Evolutionary conservation across 2,329 filamentous ascomycete genomes (phyloP).

Genomic region (Rachicladosporium sp.): DNA sequence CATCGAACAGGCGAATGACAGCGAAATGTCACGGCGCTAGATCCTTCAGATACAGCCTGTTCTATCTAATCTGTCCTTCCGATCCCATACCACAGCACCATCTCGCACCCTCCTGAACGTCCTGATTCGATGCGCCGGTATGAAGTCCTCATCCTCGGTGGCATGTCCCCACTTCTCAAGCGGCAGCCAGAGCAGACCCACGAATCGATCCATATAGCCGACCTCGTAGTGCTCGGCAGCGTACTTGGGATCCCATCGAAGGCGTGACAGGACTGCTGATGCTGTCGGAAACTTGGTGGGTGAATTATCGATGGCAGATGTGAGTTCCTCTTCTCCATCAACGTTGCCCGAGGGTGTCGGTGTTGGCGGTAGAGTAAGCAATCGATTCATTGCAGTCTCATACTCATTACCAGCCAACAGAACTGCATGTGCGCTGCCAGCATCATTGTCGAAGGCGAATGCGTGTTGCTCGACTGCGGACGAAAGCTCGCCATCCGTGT

Average conservation of each 20-base stretch:
- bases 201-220: conserved; percentile 42
- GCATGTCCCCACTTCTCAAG: conserved; percentile 37
- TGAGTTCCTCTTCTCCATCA: too few species aligned
- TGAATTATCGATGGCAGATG: background rate
- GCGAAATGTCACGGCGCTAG: background rate
- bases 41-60: too few species aligned
- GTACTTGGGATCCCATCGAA: conserved; percentile 38
- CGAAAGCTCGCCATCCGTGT: too few species aligned
- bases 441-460: too few species aligned
- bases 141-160: conserved; percentile 44
- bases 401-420: too few species aligned
- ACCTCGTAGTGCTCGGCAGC: conserved; percentile 36
- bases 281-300: conserved; percentile 4
- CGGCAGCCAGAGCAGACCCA: conserved; percentile 30
- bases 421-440: too few species aligned
- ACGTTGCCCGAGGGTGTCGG: background rate
- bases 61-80: conserved; percentile 11
- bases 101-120: conserved; percentile 34
- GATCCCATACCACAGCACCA: conserved; percentile 38
- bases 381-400: too few species aligned
- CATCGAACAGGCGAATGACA: background rate
- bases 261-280: conserved; percentile 7
- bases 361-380: background rate
- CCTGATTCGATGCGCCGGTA: conserved; percentile 42
- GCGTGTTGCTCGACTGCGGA: too few species aligned